A percentile compares a stretch with the other conserved stretches of the same genome.
phyloP scores from a whole-genome alignment of 768 basidiomycete species.

The Paxillus rubicundulus region DNA sequence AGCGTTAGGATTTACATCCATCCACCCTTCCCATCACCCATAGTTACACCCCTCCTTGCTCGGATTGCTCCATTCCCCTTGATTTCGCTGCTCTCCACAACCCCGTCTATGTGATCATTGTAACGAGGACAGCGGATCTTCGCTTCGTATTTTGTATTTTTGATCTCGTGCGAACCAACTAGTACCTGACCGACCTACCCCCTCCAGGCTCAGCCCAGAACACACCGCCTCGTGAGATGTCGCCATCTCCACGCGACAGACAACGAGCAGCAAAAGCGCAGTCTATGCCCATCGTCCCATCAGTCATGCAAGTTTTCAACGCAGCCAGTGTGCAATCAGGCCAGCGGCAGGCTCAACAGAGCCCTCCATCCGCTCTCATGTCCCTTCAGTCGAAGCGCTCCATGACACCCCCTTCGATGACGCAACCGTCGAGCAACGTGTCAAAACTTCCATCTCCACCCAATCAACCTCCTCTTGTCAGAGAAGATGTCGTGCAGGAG shows the following conservation, averaged over 20 bases:
- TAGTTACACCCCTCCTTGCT: constrained; percentile 4
- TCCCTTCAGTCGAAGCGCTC: constrained; percentile 35
- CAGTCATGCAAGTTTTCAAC: constrained; percentile 51
- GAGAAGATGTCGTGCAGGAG: constrained; percentile 30
- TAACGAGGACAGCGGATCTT: constrained; percentile 11
- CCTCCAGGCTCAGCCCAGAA: constrained; percentile 25
- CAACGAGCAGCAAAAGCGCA: constrained; percentile 56
- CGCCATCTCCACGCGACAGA: constrained; percentile 45
- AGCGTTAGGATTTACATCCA: constrained; percentile 36
- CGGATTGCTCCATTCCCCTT: constrained; percentile 1
- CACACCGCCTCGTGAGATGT: constrained; percentile 40
- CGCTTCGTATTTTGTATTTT: background rate
- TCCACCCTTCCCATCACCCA: background rate
- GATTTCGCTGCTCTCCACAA: background rate
- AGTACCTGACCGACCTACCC: constrained; percentile 5
- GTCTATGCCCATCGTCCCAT: constrained; percentile 62
- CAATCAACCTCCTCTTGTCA: constrained; percentile 27
- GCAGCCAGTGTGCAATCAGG: constrained; percentile 34
- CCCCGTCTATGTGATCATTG: background rate
- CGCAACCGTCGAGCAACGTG: constrained; percentile 32
- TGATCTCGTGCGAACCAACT: constrained; percentile 1
- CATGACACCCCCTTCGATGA: constrained; percentile 32
- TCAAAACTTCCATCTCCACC: constrained; percentile 32
- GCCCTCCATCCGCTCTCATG: constrained; percentile 32
- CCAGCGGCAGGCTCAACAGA: constrained; percentile 38